These are phyloP conservation scores for Fusarium brevicatenulatum DNA, from an alignment of 2,329 filamentous ascomycete species.

Conservation along the genomic window DNA sequence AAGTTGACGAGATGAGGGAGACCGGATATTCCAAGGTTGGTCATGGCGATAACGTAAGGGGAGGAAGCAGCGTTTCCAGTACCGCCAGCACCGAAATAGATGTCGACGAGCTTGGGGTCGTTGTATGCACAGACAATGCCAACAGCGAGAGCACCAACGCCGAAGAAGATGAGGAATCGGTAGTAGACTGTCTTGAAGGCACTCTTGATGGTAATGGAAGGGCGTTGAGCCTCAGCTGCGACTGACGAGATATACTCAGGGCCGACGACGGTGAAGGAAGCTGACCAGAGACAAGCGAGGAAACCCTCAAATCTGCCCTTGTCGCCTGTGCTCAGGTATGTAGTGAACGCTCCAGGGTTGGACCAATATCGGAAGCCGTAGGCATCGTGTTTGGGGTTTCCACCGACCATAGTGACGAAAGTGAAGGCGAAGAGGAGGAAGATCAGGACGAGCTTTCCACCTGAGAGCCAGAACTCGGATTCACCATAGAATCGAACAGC, in stretches of 20 bases:
- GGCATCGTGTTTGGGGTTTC: conserved; percentile 64
- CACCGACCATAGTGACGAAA: conserved; percentile 69
- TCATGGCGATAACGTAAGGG: conserved; percentile 52
- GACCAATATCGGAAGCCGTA: conserved; percentile 76
- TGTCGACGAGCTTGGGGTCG: conserved; percentile 65
- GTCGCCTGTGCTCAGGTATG: conserved; percentile 66
- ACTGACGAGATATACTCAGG: conserved; percentile 72
- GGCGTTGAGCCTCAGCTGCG: conserved; percentile 71
- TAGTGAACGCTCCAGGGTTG: conserved; percentile 62
- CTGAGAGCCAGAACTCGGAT: conserved; percentile 58
- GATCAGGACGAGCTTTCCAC: conserved; percentile 53
- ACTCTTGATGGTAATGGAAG: conserved; percentile 64
- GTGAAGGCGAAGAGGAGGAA: conserved; percentile 65
- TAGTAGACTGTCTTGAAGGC: conserved; percentile 64
- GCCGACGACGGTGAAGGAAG: conserved; percentile 67
- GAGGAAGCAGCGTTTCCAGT: conserved; percentile 62
- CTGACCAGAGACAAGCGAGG: conserved; percentile 69
- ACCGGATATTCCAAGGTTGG: conserved; percentile 60
- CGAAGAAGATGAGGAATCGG: conserved; percentile 50
- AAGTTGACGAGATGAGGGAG: conserved; percentile 68
- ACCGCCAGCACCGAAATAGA: conserved; percentile 52
- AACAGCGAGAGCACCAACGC: conserved; percentile 62
- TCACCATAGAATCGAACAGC: conserved; percentile 57
- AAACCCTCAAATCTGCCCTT: conserved; percentile 75
- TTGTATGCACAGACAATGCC: conserved; percentile 68